Percentiles rank a stretch among this genome's conserved stretches.
Conservation (phyloP, 1,139 yeast genomes). For the Diutina neorugosa region DNA sequence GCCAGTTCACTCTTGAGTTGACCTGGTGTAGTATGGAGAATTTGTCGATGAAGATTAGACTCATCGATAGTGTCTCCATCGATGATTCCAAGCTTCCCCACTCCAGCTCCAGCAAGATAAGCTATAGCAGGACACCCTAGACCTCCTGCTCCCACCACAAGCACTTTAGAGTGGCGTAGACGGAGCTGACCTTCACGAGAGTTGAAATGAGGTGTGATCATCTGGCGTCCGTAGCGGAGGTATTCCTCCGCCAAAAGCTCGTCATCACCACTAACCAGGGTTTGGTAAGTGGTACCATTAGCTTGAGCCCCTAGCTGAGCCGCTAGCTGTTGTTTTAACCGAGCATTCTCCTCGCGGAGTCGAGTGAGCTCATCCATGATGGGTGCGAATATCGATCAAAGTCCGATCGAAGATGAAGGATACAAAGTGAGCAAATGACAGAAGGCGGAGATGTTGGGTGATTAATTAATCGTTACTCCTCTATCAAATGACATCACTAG, state of each 20-base stretch:
- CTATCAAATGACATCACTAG: too few species aligned
- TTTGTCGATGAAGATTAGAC: conserved; percentile 84
- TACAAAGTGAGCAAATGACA: too few species aligned
- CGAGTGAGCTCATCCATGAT: background rate
- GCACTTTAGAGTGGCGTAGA: conserved; percentile 43
- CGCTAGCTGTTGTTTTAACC: background rate
- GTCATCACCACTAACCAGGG: too few species aligned
- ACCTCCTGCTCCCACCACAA: conserved; percentile 96
- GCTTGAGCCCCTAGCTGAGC: background rate
- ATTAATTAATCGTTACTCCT: too few species aligned
- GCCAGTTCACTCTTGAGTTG: conserved; percentile 73
- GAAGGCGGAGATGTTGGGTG: too few species aligned
- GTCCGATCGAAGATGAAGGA: too few species aligned
- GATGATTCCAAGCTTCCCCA: conserved; percentile 75
- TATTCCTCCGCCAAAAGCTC: conserved; percentile 49
- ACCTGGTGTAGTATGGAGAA: conserved; percentile 65
- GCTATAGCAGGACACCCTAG: conserved; percentile 86
- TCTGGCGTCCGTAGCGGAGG: conserved; percentile 81
- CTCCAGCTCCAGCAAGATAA: conserved; percentile 80
- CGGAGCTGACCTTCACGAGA: conserved; percentile 40
- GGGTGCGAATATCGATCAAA: background rate
- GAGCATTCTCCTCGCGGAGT: background rate
- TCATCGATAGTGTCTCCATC: conserved; percentile 79
- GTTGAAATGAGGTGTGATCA: conserved; percentile 79
- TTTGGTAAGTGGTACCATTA: background rate